Base-by-base conservation (phyloP, 73 alveolate species). In the Tetrahymena elliotti region DNA sequence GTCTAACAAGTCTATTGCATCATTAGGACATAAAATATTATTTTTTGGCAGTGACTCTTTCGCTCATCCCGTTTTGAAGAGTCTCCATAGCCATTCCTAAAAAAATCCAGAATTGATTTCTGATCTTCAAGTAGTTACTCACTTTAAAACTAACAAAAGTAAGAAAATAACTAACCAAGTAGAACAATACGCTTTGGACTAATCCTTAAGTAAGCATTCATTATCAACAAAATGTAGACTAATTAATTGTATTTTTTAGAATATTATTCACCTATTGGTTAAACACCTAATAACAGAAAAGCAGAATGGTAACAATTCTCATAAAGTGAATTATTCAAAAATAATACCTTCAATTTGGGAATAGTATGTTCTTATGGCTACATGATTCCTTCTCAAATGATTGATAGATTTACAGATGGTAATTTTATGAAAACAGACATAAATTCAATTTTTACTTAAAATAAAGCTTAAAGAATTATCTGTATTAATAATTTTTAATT, bases 301-400 rank as follows among this genome's bases (percentile, higher is more conserved):
- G 88, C 88, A 22, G 88, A 68, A 31, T 68, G 88, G 88, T 10
- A 68, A n/a, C 22, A 68, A 31, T 68, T 68, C 36, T 68, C 27
- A 2, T n/a, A n/a, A 38, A 39, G 41, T 15, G 83, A 27, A 16
- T 35, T 94, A 31, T 34, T 88, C 24, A 22, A 53, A 24, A 36
- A 94, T 52, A 52, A 84, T 16, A 4, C 33, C 38, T 92, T 53
- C 33, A 94, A 94, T 47, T 39, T 88, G 31, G 95, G 95, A 33
- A 47, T 94, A 20, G 95, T 94, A 16, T 94, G 96, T 88, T 84
- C 93, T 84, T 94, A 94, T 84, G 93, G 93, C 38, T 94, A 88
- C 13, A 92, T 94, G 96, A 94, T 94, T 41, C 95, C 96, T 5
- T 47, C 38, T 33, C 4, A 88, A 13, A 94, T 94, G 34, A 94